Evolutionary conservation across 2,329 filamentous ascomycete species (phyloP), one percentile per base, ranked within the genome.

Genomic region (Penicillium sclerotiorum): DNA sequence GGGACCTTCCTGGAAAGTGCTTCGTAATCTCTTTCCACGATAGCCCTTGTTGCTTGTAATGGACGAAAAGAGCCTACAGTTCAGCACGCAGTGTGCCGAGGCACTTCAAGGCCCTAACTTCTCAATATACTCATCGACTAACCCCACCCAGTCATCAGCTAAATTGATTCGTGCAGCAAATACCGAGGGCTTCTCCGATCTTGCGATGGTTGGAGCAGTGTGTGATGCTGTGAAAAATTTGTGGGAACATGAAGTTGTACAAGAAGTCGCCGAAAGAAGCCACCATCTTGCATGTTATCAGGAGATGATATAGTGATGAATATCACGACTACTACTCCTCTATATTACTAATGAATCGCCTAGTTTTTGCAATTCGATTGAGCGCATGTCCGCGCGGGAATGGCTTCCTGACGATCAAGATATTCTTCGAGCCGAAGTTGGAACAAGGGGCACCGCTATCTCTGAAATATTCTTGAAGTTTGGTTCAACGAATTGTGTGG

Each of bases 401-500:
- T 96, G 94, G 75, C 78, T 96, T n/a, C 93, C 93, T 12, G 90
- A 88, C 66, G 90, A 97, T 70, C 93, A 96, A 73, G 93, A 97
- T 75, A 87, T 97, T 59, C 81, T 97, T 44, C 89, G 92, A 60
- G 94, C 91, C n/a, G n/a, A n/a, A n/a, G n/a, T n/a, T n/a, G n/a
- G n/a, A n/a, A n/a, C n/a, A n/a, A n/a, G n/a, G n/a, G n/a, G n/a
- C n/a, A n/a, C n/a, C n/a, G n/a, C n/a, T n/a, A 96, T 97, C 63
- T 96, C 89, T 43, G 93, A 97, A 72, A 95, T 91, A 3, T 83
- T 92, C 53, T 97, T 97, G 72, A 90, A 95, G 69, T 81, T 95
- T 9, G 91, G 90, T 55, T 86, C 92, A 64, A 81, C 96, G 61
- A 95, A 90, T 56, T 96, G 96, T 74, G 87, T 90, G 65, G 96